Evolutionary conservation across 306 rosid species (phyloP).

Genomic region (Argentina anserina): DNA sequence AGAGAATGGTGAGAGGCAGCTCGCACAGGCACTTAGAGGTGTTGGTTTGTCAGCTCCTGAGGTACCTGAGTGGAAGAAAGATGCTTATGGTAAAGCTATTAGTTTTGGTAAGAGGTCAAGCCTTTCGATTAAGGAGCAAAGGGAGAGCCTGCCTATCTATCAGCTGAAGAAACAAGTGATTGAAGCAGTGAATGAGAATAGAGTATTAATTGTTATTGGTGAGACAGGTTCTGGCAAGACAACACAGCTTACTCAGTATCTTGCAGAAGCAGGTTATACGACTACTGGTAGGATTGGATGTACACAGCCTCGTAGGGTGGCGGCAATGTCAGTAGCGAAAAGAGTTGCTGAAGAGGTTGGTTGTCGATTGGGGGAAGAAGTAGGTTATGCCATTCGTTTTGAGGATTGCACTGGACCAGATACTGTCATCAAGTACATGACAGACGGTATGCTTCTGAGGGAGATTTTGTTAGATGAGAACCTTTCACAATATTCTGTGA

Average conservation of each 20-base stretch:
- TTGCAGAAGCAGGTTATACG: slow-evolving; percentile 79
- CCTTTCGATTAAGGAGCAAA: slow-evolving; percentile 82
- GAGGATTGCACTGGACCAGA: slow-evolving; percentile 90
- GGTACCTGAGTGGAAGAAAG: slow-evolving; percentile 87
- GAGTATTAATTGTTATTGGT: slow-evolving; percentile 74
- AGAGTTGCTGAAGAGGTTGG: slow-evolving; percentile 91
- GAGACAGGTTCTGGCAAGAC: slow-evolving; percentile 93
- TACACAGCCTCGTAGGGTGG: slow-evolving; percentile 91
- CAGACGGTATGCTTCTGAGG: slow-evolving; percentile 88
- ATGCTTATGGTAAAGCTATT: slow-evolving; percentile 72
- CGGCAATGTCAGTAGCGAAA: slow-evolving; percentile 85
- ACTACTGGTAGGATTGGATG: slow-evolving; percentile 81
- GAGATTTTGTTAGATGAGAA: slow-evolving; percentile 70
- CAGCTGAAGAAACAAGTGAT: slow-evolving; percentile 62
- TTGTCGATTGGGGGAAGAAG: slow-evolving; percentile 82
- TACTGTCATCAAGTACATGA: slow-evolving; percentile 87
- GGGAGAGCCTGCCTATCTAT: slow-evolving; percentile 79
- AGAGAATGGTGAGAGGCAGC: slow-evolving; percentile 78
- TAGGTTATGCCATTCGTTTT: slow-evolving; percentile 84
- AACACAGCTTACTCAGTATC: slow-evolving; percentile 85
- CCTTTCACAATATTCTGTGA: slow-evolving; percentile 68
- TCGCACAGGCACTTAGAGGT: slow-evolving; percentile 87
- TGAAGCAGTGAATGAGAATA: slow-evolving; percentile 75
- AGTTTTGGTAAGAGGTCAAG: slow-evolving; percentile 78
- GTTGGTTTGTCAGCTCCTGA: slow-evolving; percentile 82